Percentiles rank a stretch among this genome's conserved stretches.
Conservation (phyloP, 2,329 filamentous ascomycete genomes). For the Metarhizium rileyi region DNA sequence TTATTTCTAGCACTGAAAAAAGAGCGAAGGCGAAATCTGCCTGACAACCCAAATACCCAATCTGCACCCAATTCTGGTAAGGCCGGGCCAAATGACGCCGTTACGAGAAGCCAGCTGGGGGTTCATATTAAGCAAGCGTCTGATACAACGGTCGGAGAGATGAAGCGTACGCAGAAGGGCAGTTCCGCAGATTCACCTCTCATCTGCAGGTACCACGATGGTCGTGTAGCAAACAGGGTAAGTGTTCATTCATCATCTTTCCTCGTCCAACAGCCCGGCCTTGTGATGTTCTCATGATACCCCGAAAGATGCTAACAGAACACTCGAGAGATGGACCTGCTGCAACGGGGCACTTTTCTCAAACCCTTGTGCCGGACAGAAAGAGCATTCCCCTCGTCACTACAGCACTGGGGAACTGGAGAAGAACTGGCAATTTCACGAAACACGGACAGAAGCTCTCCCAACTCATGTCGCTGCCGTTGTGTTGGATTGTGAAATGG, state of each 20-base stretch:
- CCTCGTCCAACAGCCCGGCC: neutral
- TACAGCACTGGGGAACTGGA: slow-evolving; percentile 18
- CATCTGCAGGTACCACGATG: slow-evolving; percentile 19
- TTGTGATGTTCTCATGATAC: neutral
- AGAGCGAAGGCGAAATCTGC: neutral
- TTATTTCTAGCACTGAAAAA: neutral
- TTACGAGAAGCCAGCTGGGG: neutral
- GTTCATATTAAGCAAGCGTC: neutral
- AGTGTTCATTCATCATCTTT: neutral
- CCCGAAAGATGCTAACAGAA: neutral
- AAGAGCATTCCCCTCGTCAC: slow-evolving; percentile 15
- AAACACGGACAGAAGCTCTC: slow-evolving; percentile 6
- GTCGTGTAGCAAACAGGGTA: slow-evolving; percentile 19
- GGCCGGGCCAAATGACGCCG: neutral
- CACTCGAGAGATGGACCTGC: slow-evolving; percentile 20
- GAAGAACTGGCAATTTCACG: slow-evolving; percentile 16
- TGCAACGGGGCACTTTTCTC: slow-evolving; percentile 15
- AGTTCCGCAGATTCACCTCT: neutral
- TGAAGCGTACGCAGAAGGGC: neutral
- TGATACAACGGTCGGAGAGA: neutral
- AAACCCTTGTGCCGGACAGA: slow-evolving; percentile 16
- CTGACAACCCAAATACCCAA: neutral
- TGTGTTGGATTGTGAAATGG: slow-evolving; percentile 48
- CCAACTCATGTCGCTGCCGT: slow-evolving; percentile 19
- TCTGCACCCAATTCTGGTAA: neutral